Evolutionary conservation across 257 asterid genomes (phyloP).

Genomic region (Solanum bukasovii): DNA sequence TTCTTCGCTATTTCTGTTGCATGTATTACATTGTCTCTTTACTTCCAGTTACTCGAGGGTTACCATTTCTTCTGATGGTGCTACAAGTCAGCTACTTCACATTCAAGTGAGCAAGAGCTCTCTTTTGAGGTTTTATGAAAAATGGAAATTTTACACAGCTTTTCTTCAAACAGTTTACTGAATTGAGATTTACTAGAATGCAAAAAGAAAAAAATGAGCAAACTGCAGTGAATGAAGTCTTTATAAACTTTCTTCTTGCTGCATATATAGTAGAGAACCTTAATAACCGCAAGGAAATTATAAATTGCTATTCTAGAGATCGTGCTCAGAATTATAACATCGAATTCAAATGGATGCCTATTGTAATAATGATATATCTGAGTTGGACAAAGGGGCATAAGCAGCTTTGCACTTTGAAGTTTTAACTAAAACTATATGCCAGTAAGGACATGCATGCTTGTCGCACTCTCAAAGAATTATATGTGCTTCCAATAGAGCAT

Average conservation of each 20-base stretch:
- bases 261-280: not conserved
- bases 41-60: not conserved
- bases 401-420: not conserved
- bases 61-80: not conserved
- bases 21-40: not conserved
- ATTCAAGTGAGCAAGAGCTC: not conserved
- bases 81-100: not conserved
- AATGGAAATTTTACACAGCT: not conserved
- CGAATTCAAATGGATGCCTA: not conserved
- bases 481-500: not conserved
- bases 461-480: not conserved
- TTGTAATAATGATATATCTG: not conserved
- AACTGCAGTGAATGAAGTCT: not conserved
- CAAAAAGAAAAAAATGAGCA: not conserved
- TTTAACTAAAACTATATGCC: not conserved
- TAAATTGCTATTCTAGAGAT: not conserved
- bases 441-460: not conserved
- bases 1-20: not conserved
- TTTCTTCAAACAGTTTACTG: not conserved
- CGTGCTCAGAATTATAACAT: not conserved
- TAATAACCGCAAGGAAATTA: not conserved
- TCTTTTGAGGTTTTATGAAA: not conserved
- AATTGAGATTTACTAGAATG: not conserved
- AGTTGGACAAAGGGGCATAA: not conserved
- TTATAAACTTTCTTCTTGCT: not conserved